A percentile compares a stretch with the other conserved stretches of the same genome.
Evolutionary conservation across 1,284 basidiomycete species (phyloP).

Genomic region (Cronartium quercuum): DNA sequence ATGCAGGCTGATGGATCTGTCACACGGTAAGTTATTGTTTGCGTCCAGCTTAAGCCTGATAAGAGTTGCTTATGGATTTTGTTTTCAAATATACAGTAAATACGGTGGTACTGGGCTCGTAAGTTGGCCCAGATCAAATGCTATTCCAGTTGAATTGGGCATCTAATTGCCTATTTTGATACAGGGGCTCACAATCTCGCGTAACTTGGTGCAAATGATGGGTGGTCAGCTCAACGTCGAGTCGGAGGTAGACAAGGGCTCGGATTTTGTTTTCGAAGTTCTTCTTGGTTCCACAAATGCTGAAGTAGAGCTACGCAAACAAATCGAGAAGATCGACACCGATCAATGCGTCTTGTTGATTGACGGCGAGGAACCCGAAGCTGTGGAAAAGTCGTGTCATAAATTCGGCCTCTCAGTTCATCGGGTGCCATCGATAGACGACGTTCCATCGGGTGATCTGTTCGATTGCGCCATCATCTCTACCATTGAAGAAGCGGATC

Average conservation of each 20-base stretch:
- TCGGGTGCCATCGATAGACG: constrained; percentile 33
- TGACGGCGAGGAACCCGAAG: constrained; percentile 27
- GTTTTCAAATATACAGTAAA: not conserved
- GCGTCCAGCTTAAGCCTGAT: not conserved
- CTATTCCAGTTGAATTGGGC: not conserved
- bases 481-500: constrained; percentile 35
- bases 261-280: constrained; percentile 29
- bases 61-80: not conserved
- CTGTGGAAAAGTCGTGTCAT: constrained; percentile 19
- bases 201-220: constrained; percentile 39
- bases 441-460: constrained; percentile 36
- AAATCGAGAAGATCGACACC: constrained; percentile 38
- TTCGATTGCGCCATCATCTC: constrained; percentile 39
- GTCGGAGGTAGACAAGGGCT: constrained; percentile 29
- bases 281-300: constrained; percentile 20
- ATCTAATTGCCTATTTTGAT: not conserved
- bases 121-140: not conserved
- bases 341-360: constrained; percentile 37
- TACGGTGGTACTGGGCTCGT: constrained; percentile 37
- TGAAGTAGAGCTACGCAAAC: constrained; percentile 17
- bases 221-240: constrained; percentile 31
- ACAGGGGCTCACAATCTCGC: constrained; percentile 37
- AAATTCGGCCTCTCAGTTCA: constrained; percentile 37
- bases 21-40: constrained; percentile 10
- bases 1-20: constrained; percentile 38